A percentile compares a stretch with the other conserved stretches of the same genome.
Conservation (phyloP, 208 protist genomes). For the Wallacemonas sp. region DNA sequence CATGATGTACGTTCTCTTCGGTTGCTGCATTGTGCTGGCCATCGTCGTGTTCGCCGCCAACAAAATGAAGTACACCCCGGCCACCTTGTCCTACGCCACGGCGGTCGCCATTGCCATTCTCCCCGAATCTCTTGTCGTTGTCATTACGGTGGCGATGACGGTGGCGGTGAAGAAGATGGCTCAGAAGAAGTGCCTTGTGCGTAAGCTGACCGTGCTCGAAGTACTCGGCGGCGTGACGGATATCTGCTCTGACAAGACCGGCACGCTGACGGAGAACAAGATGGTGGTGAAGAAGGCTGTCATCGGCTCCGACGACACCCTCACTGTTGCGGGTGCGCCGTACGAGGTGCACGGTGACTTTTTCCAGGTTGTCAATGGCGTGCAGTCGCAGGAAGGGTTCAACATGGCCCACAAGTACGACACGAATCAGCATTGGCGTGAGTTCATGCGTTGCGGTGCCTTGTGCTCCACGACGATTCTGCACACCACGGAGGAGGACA, state of each 20-base stretch:
- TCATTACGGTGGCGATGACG: conserved; percentile 98
- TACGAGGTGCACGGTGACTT: conserved; percentile 75
- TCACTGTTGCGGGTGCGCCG: conserved; percentile 70
- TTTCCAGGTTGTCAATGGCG: conserved; percentile 32
- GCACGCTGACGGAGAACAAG: conserved; percentile 97
- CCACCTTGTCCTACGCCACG: conserved; percentile 77
- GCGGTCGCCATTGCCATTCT: conserved; percentile 91
- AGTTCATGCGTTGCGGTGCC: conserved; percentile 78
- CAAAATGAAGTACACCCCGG: conserved; percentile 58
- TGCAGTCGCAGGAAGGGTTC: conserved; percentile 34
- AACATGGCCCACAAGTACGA: conserved; percentile 41
- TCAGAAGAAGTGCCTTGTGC: conserved; percentile 98
- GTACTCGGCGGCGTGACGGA: conserved; percentile 97
- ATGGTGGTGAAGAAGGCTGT: conserved; percentile 97
- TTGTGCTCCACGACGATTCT: conserved; percentile 78
- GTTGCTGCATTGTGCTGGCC: conserved; percentile 67
- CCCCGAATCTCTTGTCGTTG: conserved; percentile 96
- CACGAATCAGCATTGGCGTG: conserved; percentile 48
- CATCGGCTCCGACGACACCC: conserved; percentile 62
- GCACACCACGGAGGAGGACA: conserved; percentile 58
- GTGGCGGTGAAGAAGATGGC: conserved; percentile 98
- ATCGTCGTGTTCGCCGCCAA: conserved; percentile 84
- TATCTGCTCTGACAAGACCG: conserved; percentile 99
- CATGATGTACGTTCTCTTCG: conserved; percentile 90
- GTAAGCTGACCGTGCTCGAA: conserved; percentile 96